Evolutionary conservation across 768 basidiomycete species (phyloP).

Genomic region (Cantharellus cinnabarinus): DNA sequence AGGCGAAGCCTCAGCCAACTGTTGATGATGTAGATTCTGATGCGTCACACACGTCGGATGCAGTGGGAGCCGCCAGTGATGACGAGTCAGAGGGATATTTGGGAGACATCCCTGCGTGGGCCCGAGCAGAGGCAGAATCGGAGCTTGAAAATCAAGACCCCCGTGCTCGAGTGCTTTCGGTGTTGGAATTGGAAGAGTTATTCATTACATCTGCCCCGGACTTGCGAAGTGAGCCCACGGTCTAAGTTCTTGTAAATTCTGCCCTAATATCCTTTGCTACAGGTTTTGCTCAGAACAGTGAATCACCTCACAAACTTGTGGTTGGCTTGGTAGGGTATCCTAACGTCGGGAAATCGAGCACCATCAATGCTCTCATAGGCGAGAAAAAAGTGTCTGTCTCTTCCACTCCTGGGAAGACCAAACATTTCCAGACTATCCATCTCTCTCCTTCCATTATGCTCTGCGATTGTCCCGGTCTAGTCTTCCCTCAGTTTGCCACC

Average conservation of each 20-base stretch:
- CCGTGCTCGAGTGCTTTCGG: constrained; percentile 60
- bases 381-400: constrained; percentile 98
- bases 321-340: constrained; percentile 95
- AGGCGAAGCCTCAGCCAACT: background rate
- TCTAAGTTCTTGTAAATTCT: background rate
- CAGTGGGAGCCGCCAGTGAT: constrained; percentile 13
- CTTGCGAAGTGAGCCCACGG: constrained; percentile 31
- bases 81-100: constrained; percentile 15
- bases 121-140: constrained; percentile 15
- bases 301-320: constrained; percentile 40
- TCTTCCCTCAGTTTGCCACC: constrained; percentile 95
- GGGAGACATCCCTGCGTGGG: constrained; percentile 11
- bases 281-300: constrained; percentile 43
- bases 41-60: too few species aligned
- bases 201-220: constrained; percentile 55
- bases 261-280: background rate
- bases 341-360: constrained; percentile 96
- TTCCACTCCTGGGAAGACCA: constrained; percentile 93
- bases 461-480: constrained; percentile 94
- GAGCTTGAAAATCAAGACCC: constrained; percentile 25
- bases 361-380: constrained; percentile 89
- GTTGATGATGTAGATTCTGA: constrained; percentile 11
- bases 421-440: constrained; percentile 96
- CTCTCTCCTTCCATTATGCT: constrained; percentile 72
- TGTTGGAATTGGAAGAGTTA: constrained; percentile 70